Evolutionary conservation across 2,329 filamentous ascomycete genomes (phyloP).

Genomic region (Colletotrichum scovillei): DNA sequence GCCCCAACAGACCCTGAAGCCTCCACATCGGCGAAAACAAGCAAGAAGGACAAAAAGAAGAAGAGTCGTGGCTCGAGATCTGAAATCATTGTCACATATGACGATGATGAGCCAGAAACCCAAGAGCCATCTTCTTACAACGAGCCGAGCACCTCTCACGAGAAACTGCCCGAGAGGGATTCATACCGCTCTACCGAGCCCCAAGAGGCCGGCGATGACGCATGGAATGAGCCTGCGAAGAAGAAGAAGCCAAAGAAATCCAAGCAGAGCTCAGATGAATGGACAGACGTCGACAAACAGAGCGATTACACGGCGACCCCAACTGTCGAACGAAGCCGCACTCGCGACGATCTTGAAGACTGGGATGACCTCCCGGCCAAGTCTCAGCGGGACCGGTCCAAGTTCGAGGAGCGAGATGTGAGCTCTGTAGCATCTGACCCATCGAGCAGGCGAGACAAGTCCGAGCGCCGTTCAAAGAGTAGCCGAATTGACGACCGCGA

Average conservation of each 20-base stretch:
- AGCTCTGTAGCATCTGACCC: conserved; percentile 62
- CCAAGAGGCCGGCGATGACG: conserved; percentile 37
- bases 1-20: conserved; percentile 36
- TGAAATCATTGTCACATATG: conserved; percentile 42
- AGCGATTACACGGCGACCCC: conserved; percentile 7
- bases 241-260: conserved; percentile 47
- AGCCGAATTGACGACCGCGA: conserved; percentile 57
- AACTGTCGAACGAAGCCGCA: conserved; percentile 5
- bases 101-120: conserved; percentile 37
- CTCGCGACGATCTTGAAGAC: not conserved
- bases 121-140: not conserved
- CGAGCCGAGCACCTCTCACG: conserved; percentile 2
- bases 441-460: conserved; percentile 43
- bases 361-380: conserved; percentile 30
- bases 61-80: conserved; percentile 52
- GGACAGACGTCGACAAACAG: conserved; percentile 36
- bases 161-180: conserved; percentile 13
- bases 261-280: conserved; percentile 35
- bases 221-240: conserved; percentile 43
- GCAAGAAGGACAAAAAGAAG: conserved; percentile 52
- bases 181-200: conserved; percentile 35
- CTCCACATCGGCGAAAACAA: conserved; percentile 40
- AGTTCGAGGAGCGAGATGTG: conserved; percentile 55
- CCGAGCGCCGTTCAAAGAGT: conserved; percentile 51
- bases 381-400: conserved; percentile 42